These are phyloP conservation scores for Aspergillus sp. DNA, from an alignment of 2,329 filamentous ascomycete genomes.

Conservation along the genomic window DNA sequence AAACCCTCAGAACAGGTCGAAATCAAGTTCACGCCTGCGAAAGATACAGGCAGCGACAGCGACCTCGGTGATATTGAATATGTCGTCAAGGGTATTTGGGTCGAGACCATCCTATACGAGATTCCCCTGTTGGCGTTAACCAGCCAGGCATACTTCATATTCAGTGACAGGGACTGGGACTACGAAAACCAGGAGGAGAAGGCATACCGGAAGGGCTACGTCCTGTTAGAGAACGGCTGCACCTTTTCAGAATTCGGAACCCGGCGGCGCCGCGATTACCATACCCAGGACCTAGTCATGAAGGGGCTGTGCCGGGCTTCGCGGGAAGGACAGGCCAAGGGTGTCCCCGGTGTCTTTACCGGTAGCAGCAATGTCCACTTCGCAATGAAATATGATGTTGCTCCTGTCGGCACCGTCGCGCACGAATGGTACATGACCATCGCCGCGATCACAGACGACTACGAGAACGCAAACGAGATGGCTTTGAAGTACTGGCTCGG, in stretches of 20 bases:
- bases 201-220: slow-evolving; percentile 76
- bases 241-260: slow-evolving; percentile 93
- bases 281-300: slow-evolving; percentile 90
- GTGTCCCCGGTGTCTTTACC: slow-evolving; percentile 69
- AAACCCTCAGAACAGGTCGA: slow-evolving; percentile 77
- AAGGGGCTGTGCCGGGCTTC: slow-evolving; percentile 78
- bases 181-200: slow-evolving; percentile 83
- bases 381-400: slow-evolving; percentile 85
- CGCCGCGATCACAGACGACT: slow-evolving; percentile 84
- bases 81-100: slow-evolving; percentile 78
- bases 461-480: slow-evolving; percentile 77
- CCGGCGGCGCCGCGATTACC: slow-evolving; percentile 83
- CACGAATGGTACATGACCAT: slow-evolving; percentile 99
- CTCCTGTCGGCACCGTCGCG: slow-evolving; percentile 84
- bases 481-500: slow-evolving; percentile 86
- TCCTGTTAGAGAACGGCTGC: slow-evolving; percentile 78
- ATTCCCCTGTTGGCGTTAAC: slow-evolving; percentile 89
- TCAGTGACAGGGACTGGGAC: slow-evolving; percentile 90
- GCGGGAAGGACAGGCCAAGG: slow-evolving; percentile 65
- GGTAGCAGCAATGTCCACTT: slow-evolving; percentile 97
- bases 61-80: slow-evolving; percentile 75
- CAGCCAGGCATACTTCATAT: slow-evolving; percentile 96
- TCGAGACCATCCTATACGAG: slow-evolving; percentile 96
- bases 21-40: slow-evolving; percentile 59
- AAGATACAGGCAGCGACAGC: slow-evolving; percentile 61